Evolutionary conservation across 2,329 filamentous ascomycete genomes (phyloP), one percentile per base, ranked within the genome.

Genomic region (Aspergillus unguis): DNA sequence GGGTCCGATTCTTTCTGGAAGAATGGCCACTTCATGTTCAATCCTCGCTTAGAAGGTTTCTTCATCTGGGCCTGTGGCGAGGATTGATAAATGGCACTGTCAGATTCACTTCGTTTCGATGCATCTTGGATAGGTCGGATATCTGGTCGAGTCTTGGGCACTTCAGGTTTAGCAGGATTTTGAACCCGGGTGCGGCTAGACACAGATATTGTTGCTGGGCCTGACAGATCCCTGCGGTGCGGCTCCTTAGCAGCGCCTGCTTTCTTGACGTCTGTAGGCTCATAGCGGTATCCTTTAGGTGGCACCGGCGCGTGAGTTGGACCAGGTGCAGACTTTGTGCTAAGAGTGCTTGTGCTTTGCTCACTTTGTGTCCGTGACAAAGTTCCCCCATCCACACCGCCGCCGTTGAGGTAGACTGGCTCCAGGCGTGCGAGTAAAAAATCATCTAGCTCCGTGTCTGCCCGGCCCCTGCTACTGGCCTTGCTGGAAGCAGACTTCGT

Each of bases 1-100:
- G 57, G 63, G 54, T 56, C 57, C 42, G 66, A 65, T 38, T 63
- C 71, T 64, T 69, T 74, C 48, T 84, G 80, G 53, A 85, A 84
- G 57, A 85, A 82, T 58, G 82, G 84, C 81, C 80, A 84, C 56
- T 68, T 52, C 11, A 60, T 46, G 51, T 66, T 75, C 77, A 55
- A 70, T 69, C 25, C 70, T 61, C 62, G 64, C 41, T 58, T 61
- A 17, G 64, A 64, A 17, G 62, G 51, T 29, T 61, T 68, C 33
- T 60, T 65, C 49, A 48, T 48, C 6, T 42, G 42, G 4, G 10
- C 29, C 28, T 53, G 49, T 7, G 37, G 28, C 31, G 56, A 41
- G 8, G 23, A n/a, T 37, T 27, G 35, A 26, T 7, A 5, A 25
- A 33, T n/a, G 7, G 28, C 32, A 23, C 3, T n/a, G 23, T 40